These are phyloP conservation scores for Amaranthus cruentus DNA, from an alignment of 148 eudicot species.

Conservation along the genomic window DNA sequence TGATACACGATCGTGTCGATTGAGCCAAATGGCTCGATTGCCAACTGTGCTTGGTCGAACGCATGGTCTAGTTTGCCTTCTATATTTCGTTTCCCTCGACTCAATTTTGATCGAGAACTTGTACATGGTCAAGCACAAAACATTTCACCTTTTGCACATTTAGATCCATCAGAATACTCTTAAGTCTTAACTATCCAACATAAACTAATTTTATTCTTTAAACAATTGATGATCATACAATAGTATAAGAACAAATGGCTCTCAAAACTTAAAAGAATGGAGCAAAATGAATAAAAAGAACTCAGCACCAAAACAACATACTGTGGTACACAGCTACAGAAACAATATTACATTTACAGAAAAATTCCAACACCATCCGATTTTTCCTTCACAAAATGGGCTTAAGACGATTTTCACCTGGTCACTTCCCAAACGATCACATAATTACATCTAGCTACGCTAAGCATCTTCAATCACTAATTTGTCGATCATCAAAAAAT, in stretches of 20 bases:
- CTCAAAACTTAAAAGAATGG: slow-evolving; percentile 6
- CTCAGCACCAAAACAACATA: background rate
- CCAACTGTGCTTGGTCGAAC: too few relatives aligned
- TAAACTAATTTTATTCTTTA: too few relatives aligned
- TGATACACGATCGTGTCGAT: too few relatives aligned
- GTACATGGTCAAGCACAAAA: too few relatives aligned
- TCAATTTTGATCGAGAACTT: too few relatives aligned
- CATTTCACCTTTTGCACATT: too few relatives aligned
- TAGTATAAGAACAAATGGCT: background rate
- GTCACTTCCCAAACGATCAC: slow-evolving; percentile 7
- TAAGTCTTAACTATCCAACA: too few relatives aligned
- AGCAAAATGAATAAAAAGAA: background rate
- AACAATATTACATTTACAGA: background rate
- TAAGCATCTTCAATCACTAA: slow-evolving; percentile 1
- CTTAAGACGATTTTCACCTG: slow-evolving; percentile 1
- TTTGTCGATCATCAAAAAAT: slow-evolving; percentile 2
- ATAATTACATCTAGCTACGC: background rate
- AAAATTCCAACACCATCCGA: background rate
- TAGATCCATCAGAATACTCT: too few relatives aligned
- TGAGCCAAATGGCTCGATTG: too few relatives aligned
- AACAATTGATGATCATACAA: too few relatives aligned
- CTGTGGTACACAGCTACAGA: background rate
- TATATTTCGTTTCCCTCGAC: too few relatives aligned
- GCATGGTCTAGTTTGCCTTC: too few relatives aligned
- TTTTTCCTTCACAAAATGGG: background rate